These are phyloP conservation scores for Pythium folliculosum DNA, from an alignment of 352 stramenopile species.

Conservation along the genomic window DNA sequence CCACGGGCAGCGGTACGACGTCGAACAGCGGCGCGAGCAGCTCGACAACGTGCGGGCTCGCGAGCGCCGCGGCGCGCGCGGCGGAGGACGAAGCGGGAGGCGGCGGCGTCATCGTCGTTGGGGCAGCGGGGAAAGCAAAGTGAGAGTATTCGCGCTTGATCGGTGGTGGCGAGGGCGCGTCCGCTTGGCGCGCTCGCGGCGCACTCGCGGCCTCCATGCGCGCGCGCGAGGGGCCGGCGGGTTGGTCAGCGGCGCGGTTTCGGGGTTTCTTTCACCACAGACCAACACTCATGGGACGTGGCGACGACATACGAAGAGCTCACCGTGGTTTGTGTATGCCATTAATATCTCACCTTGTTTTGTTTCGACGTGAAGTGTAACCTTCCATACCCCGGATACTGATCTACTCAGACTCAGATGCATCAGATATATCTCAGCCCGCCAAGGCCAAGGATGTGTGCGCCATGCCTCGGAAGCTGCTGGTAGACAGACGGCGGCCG, in stretches of 20 bases:
- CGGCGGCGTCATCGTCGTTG: slow-evolving; percentile 5
- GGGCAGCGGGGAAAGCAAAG: neutral
- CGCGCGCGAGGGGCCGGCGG: neutral
- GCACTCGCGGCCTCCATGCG: neutral
- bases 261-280: neutral
- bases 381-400: no score
- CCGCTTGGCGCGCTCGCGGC: slow-evolving; percentile 1
- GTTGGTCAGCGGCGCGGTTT: neutral
- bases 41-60: slow-evolving; percentile 12
- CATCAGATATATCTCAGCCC: no score
- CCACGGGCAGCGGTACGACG: slow-evolving; percentile 31
- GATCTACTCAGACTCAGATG: no score
- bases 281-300: slow-evolving; percentile 15
- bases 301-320: neutral
- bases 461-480: no score
- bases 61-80: slow-evolving; percentile 30
- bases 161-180: neutral
- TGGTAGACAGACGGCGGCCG: no score
- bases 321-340: neutral
- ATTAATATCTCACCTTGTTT: neutral
- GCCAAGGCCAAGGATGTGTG: no score
- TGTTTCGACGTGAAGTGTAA: neutral
- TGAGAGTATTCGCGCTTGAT: neutral
- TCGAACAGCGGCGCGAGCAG: slow-evolving; percentile 8
- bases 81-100: slow-evolving; percentile 43